Evolutionary conservation across 352 stramenopile species (phyloP).

Genomic region (Pythium pectinolyticum): DNA sequence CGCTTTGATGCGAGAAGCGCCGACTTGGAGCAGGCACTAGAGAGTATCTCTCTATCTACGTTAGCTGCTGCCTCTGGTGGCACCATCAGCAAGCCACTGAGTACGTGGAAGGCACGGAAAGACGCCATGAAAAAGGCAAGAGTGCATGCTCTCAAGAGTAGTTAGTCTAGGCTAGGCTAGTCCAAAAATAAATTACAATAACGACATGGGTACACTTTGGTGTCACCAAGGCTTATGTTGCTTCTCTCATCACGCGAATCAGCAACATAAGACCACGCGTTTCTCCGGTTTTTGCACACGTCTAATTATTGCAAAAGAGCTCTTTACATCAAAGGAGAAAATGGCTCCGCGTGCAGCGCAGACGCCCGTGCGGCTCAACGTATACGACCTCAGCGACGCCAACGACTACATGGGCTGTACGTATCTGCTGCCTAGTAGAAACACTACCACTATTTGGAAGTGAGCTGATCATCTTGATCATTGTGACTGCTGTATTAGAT

Average conservation of each 20-base stretch:
- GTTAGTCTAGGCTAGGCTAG: conserved; percentile 3
- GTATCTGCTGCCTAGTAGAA: no score
- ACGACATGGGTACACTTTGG: conserved; percentile 13
- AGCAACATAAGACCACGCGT: conserved; percentile 12
- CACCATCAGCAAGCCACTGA: conserved; percentile 29
- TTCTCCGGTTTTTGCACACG: neutral
- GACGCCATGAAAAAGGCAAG: conserved; percentile 58
- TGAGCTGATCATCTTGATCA: neutral
- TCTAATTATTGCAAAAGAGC: neutral
- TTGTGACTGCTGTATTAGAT: conserved; percentile 7
- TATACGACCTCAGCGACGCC: conserved; percentile 91
- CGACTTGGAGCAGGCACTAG: conserved; percentile 67
- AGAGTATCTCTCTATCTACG: conserved; percentile 42
- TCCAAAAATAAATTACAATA: conserved; percentile 9
- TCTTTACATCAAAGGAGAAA: conserved; percentile 1
- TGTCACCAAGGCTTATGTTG: neutral
- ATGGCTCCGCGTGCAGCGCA: conserved; percentile 49
- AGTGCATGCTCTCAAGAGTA: conserved; percentile 17
- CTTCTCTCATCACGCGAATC: neutral
- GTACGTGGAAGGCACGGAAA: conserved; percentile 71
- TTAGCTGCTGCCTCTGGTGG: neutral
- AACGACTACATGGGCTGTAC: conserved; percentile 88
- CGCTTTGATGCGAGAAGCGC: conserved; percentile 61
- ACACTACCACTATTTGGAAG: no score
- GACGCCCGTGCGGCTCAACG: conserved; percentile 85